Conservation (phyloP, 495 filamentous ascomycete genomes). For the Tuber borchii region DNA sequence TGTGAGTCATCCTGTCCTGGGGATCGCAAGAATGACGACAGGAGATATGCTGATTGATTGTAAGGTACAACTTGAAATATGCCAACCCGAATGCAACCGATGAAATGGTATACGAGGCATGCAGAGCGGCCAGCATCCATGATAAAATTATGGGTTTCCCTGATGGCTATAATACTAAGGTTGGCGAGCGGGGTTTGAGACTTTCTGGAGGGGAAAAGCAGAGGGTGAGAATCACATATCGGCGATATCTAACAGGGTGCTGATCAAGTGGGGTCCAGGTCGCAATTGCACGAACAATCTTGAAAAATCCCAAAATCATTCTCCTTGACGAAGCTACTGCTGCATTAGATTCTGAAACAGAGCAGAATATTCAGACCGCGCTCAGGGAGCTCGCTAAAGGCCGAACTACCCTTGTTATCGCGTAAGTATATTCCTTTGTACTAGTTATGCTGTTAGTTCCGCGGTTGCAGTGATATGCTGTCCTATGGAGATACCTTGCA, state of each 20-base stretch:
- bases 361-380: slow-evolving; percentile 88
- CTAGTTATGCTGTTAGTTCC: not conserved
- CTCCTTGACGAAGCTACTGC: slow-evolving; percentile 95
- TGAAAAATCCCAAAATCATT: slow-evolving; percentile 93
- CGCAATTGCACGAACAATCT: slow-evolving; percentile 90
- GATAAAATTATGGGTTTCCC: slow-evolving; percentile 93
- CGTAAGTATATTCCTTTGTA: slow-evolving; percentile 28
- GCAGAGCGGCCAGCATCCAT: slow-evolving; percentile 86
- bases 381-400: slow-evolving; percentile 70
- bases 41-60: not conserved
- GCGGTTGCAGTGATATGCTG: not conserved
- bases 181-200: slow-evolving; percentile 87
- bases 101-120: slow-evolving; percentile 83
- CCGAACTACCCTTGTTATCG: slow-evolving; percentile 78
- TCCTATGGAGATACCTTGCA: not conserved
- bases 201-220: slow-evolving; percentile 96
- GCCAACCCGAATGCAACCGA: slow-evolving; percentile 80
- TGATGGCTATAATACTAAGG: slow-evolving; percentile 83
- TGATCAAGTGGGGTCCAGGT: slow-evolving; percentile 45
- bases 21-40: not conserved
- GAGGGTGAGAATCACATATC: slow-evolving; percentile 45
- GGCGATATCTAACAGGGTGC: not conserved
- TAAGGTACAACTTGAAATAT: slow-evolving; percentile 77
- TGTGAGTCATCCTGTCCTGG: slow-evolving; percentile 46
- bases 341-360: slow-evolving; percentile 88